Evolutionary conservation across 495 filamentous ascomycete species (phyloP).

Genomic region (Gamarada debralockiae): DNA sequence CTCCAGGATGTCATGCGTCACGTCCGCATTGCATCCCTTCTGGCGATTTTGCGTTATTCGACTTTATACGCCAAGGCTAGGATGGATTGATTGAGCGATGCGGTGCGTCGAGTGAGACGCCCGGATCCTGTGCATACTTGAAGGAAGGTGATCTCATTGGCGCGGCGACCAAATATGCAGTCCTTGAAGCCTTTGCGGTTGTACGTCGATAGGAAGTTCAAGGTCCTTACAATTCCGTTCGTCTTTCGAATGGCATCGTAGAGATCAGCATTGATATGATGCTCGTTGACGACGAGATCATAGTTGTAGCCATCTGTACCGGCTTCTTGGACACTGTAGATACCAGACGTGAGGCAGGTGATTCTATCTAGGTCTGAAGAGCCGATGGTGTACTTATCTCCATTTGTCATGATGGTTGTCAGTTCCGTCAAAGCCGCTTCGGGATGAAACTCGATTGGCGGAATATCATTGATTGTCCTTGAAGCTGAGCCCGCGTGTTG

Average conservation of each 20-base stretch:
- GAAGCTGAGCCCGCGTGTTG: constrained; percentile 27
- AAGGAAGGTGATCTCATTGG: constrained; percentile 16
- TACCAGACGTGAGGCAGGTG: constrained; percentile 23
- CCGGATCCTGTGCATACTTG: constrained; percentile 20
- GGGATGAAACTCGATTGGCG: constrained; percentile 25
- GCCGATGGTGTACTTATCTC: constrained; percentile 24
- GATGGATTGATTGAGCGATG: constrained; percentile 17
- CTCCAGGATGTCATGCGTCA: no score
- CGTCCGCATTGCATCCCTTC: constrained; percentile 23
- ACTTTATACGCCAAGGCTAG: constrained; percentile 33
- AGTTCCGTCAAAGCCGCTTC: constrained; percentile 21
- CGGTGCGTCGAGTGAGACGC: constrained; percentile 22
- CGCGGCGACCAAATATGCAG: constrained; percentile 2
- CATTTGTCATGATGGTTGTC: constrained; percentile 28
- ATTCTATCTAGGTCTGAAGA: constrained; percentile 27
- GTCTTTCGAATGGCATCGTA: constrained; percentile 22
- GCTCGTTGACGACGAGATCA: constrained; percentile 27
- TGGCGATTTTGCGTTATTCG: constrained; percentile 30
- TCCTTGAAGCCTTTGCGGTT: constrained; percentile 10
- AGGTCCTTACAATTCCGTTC: constrained; percentile 21
- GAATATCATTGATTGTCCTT: constrained; percentile 29
- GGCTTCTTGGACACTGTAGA: constrained; percentile 24
- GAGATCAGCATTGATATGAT: constrained; percentile 19
- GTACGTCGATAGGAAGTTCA: constrained; percentile 18
- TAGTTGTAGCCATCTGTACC: constrained; percentile 15